Evolutionary conservation across 2,329 filamentous ascomycete species (phyloP).

Genomic region (Cladorrhinum sp.): DNA sequence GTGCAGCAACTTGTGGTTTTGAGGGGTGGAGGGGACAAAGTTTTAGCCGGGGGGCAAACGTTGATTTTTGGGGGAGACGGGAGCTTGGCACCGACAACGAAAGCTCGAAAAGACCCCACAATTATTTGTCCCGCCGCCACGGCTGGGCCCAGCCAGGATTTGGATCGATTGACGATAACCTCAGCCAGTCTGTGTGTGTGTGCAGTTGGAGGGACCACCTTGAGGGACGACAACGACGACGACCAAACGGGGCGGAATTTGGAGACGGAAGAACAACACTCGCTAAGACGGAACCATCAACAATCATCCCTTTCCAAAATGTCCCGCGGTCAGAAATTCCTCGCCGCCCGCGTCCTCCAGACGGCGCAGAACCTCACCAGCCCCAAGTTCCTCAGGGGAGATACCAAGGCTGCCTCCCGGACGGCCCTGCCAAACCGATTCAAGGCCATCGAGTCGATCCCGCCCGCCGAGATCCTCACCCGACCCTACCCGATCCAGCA

Average conservation of each 20-base stretch:
- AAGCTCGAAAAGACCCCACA: conserved; percentile 1
- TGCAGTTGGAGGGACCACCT: not conserved
- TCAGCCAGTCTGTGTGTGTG: no score
- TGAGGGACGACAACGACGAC: not conserved
- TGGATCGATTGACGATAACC: conserved; percentile 1
- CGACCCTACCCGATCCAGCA: conserved; percentile 52
- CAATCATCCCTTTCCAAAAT: conserved; percentile 9
- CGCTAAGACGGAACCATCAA: not conserved
- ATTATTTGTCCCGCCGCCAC: conserved; percentile 1
- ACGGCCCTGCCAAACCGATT: not conserved
- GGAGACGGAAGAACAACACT: not conserved
- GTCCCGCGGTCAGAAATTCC: conserved; percentile 36
- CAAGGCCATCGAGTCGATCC: conserved; percentile 36
- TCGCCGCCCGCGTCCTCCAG: conserved; percentile 44
- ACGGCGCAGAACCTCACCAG: conserved; percentile 35
- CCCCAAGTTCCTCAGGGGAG: no score
- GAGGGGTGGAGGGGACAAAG: conserved; percentile 17
- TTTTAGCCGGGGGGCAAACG: conserved; percentile 15
- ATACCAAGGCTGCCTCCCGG: not conserved
- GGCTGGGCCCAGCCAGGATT: no score
- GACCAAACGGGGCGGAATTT: no score
- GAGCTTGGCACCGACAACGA: not conserved
- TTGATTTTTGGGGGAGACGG: not conserved
- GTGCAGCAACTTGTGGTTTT: not conserved
- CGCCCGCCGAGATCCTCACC: conserved; percentile 57